Conservation (phyloP, 2,329 filamentous ascomycete species). For the Colletotrichum sublineola region DNA sequence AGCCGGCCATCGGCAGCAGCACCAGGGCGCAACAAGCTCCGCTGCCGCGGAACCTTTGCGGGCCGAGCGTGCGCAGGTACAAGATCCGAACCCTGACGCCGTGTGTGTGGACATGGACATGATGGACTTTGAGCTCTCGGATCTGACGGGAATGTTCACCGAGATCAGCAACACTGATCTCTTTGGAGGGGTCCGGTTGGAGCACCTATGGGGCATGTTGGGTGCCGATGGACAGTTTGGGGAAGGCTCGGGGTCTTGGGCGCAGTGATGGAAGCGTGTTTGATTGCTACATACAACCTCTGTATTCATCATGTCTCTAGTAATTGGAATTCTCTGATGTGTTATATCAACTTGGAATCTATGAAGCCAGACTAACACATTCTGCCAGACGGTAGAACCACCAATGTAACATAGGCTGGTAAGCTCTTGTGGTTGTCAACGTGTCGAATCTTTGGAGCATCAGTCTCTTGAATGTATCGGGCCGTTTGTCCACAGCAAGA, state of each 20-base stretch:
- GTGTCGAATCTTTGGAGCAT: background rate
- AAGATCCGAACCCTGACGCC: background rate
- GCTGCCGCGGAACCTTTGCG: background rate
- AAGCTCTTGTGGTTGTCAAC: too few relatives aligned
- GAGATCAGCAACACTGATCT: slow-evolving; percentile 33
- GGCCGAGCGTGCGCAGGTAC: background rate
- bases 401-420: too few relatives aligned
- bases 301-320: background rate
- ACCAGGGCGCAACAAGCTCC: background rate
- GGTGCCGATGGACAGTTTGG: slow-evolving; percentile 9
- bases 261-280: background rate
- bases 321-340: background rate
- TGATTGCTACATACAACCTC: background rate
- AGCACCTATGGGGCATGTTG: slow-evolving; percentile 25
- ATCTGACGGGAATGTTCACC: slow-evolving; percentile 31
- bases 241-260: slow-evolving; percentile 13
- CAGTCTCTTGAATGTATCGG: background rate
- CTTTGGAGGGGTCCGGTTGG: slow-evolving; percentile 23
- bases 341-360: background rate
- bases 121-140: slow-evolving; percentile 31
- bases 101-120: background rate
- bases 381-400: background rate
- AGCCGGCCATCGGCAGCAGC: background rate
- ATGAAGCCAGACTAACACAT: background rate
- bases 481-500: background rate